phyloP scores from a whole-genome alignment of 129 eudicot species.

The Apium graveolens region DNA sequence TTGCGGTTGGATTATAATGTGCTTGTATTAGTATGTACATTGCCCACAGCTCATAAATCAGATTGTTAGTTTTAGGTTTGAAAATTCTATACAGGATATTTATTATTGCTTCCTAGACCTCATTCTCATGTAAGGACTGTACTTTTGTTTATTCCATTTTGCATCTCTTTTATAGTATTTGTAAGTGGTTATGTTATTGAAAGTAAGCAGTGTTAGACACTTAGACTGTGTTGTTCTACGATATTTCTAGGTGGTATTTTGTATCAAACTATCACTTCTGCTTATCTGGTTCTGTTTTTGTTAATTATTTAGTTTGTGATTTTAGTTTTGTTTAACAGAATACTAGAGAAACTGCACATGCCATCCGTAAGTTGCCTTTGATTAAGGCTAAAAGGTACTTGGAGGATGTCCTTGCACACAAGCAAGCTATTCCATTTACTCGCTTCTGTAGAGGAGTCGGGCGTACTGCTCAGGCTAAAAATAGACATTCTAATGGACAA shows the following conservation, averaged over 20 bases:
- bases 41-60: background rate
- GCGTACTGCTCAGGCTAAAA: conserved; percentile 62
- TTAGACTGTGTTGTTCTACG: background rate
- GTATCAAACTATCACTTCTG: background rate
- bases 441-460: conserved; percentile 68
- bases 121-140: background rate
- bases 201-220: background rate
- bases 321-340: conserved; percentile 20
- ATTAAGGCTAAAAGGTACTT: conserved; percentile 54
- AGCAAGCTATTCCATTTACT: conserved; percentile 62
- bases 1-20: background rate
- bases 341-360: conserved; percentile 63
- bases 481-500: conserved; percentile 59
- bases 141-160: background rate
- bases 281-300: background rate
- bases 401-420: conserved; percentile 64
- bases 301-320: background rate
- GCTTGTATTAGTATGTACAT: background rate
- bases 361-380: conserved; percentile 46
- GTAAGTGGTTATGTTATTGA: background rate
- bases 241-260: background rate
- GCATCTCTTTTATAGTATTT: background rate
- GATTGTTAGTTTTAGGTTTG: background rate
- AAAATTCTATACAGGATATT: background rate
- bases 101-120: background rate